Evolutionary conservation across 2,329 filamentous ascomycete species (phyloP), one percentile per base, ranked within the genome.

Genomic region (Fusarium nisikadoi): DNA sequence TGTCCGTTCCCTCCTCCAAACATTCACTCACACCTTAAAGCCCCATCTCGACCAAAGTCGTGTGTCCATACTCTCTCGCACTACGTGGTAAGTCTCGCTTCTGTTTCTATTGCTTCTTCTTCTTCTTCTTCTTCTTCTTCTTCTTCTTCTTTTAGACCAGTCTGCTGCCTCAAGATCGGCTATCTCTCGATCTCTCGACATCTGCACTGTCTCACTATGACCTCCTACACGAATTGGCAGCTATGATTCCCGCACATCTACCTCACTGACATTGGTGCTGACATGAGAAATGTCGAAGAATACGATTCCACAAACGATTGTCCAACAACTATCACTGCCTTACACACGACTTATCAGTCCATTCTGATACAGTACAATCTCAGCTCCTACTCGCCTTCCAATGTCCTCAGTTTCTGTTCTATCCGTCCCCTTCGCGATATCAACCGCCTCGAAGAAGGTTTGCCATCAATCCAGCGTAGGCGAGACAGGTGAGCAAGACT

Each of bases 401-500:
- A 16, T 10, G 17, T 33, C 7, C 17, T 20, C 29, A 25, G 17
- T 42, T 36, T 50, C n/a, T 20, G 12, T 11, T 25, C 31, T 17
- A 35, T 35, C 31, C 29, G 12, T 23, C 29, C n/a, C 47, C 19
- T 9, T 35, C n/a, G 12, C 31, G 17, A 35, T 35, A 66, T 27
- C 45, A 23, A 14, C 29, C n/a, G 5, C 69, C 62, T 35, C 49
- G 47, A 17, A 71, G 36, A 19, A 68, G 27, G 19, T 33, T 68
- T 3, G 62, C 68, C 57, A 71, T 63, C 7, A 71, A 23, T 14
- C 46, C 57, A 2, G 68, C 29, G 9, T 68, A 71, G 5, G 57
- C 62, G 3, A 71, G 27, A 17, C 52, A 68, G 6, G 42, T 38
- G 42, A 71, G 33, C 19, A 71, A 45, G 9, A 61, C 31, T 41